Conservation (phyloP, 768 basidiomycete species). For the Russula lepida region DNA sequence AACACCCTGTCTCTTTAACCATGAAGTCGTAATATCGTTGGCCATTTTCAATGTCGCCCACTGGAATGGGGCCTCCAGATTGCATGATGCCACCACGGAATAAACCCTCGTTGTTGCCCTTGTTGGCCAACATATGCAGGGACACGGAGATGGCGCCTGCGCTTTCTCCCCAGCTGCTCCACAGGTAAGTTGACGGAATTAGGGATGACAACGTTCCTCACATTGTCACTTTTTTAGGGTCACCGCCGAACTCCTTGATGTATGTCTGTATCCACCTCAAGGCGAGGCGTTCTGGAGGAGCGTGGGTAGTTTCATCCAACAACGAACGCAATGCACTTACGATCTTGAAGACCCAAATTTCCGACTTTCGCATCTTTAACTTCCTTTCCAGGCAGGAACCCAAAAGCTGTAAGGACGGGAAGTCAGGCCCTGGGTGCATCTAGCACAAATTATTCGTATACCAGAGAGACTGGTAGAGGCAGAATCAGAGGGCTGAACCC, state of each 20-base stretch:
- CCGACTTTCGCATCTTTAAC: conserved; percentile 44
- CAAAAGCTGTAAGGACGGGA: conserved; percentile 30
- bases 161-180: conserved; percentile 39
- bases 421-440: neutral
- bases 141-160: conserved; percentile 45
- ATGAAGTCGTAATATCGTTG: conserved; percentile 37
- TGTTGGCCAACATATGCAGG: conserved; percentile 36
- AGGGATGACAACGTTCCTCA: conserved; percentile 24
- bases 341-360: conserved; percentile 62
- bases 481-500: neutral
- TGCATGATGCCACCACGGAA: conserved; percentile 42
- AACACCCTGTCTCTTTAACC: conserved; percentile 33
- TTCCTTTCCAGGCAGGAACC: conserved; percentile 46
- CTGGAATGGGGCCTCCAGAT: conserved; percentile 32
- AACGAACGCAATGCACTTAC: conserved; percentile 29
- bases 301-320: neutral
- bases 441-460: neutral
- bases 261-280: conserved; percentile 62
- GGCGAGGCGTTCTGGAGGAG: conserved; percentile 41
- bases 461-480: conserved; percentile 13
- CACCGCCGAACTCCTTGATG: conserved; percentile 56
- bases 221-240: conserved; percentile 52
- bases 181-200: neutral
- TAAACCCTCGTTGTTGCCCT: conserved; percentile 32
- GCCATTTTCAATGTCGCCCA: conserved; percentile 24